Base-by-base conservation (phyloP, 352 stramenopile genomes). In the Globisporangium splendens region DNA sequence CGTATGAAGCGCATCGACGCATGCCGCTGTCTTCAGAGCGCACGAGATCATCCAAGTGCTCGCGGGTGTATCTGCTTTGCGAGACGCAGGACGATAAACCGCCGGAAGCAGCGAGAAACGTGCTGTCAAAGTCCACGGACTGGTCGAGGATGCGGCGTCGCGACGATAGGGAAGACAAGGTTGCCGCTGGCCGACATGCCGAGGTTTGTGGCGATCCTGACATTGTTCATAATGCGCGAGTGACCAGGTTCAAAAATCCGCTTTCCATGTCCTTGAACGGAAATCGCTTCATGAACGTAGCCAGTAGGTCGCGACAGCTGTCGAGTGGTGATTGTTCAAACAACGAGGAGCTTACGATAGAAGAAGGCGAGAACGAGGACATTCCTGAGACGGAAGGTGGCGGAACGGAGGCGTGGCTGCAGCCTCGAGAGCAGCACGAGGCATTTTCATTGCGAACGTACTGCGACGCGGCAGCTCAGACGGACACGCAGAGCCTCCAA, bases 261-360 rank as follows among this genome's bases (percentile, higher is more conserved):
- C 50, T 84, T 13, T 60, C 60, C 20, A 64, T 70, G 48, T 84
- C 73, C 8, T 57, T 83, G 57, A 66, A 56, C 46, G 13, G 48
- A 44, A 7, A 3, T 44, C 24, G 44, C 33, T 14, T 10, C 4
- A 7, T 41, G 8, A 15, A 17, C 6, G 44, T 20, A n/a, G 20
- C 49, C 3, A 6, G 10, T 8, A 35, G 28, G 10, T 1, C 28
- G 5, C 28, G 28, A 8, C 8, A 4, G 5, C 28, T 10, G 10
- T 8, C 28, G 28, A 6, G 28, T 35, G 28, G 28, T 10, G 28
- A 22, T 50, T 33, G 14, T 2, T 2, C n/a, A 35, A 46, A 33
- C 8, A 8, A 1, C n/a, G 28, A 31, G 10, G 56, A 63, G 39
- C 12, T 66, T 4, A 12, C n/a, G 8, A 38, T 31, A 8, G 46